Base-by-base conservation (phyloP, 2,329 filamentous ascomycete species). In the Botryotinia calthae region DNA sequence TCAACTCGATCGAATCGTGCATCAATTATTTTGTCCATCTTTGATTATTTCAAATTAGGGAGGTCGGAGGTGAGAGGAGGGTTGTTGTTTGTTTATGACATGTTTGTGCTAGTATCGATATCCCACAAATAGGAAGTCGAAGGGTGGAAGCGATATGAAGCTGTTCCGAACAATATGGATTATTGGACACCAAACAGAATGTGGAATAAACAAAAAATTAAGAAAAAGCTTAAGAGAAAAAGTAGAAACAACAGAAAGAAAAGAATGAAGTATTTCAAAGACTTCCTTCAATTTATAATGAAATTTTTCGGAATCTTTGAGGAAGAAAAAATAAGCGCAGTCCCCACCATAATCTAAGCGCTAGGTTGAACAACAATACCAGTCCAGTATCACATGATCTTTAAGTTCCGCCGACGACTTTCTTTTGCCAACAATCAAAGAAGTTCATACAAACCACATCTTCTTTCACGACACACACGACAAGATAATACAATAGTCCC, bases 1-100 rank as follows among this genome's bases (percentile, higher is more conserved):
- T 92, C 90, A 44, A 93, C 84, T 66, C 89, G 87, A 79, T 91
- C 88, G 74, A 93, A 91, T 77, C 87, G 88, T 63, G 79, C 80
- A 75, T 91, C 88, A 10, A 93, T 85, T 66, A 86, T 83, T 64
- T 85, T 85, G 76, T 93, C 88, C 90, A 93, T 93, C 7, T 46
- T 66, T 58, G 62, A 48, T 31, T 56, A 34, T 25, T 25, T 56
- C 40, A 37, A 37, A 16, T 56, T 4, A 42, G 22, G 46, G 20
- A 54, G 16, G 51, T 28, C 18, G n/a, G 25, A 44, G 48, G 37
- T 68, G 6, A 44, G 54, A 22, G 48, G 34, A 56, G 22, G 25
- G 18, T 14, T 67, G 37, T 14, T 25, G 6, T 28, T 2, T 56
- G 6, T 42, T 68, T 68, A 68, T n/a, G 37, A 42, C 65, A 68